These are phyloP conservation scores for Wallacemonas sp. DNA, from an alignment of 208 protist species.

Conservation along the genomic window DNA sequence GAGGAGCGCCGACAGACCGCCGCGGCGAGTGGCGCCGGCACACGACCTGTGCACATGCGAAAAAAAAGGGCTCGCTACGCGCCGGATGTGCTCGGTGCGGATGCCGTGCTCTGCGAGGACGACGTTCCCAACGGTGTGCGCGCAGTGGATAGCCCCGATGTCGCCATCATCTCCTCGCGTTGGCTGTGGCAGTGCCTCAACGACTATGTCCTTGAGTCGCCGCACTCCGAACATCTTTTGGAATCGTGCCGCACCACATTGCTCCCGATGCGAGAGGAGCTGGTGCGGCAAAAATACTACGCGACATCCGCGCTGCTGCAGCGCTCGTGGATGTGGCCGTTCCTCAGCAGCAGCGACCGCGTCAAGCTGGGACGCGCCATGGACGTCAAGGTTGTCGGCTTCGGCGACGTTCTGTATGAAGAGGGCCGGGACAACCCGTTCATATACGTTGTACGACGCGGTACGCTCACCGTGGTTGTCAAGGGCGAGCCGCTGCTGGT, in stretches of 20 bases:
- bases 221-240: slow-evolving; percentile 32
- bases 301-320: slow-evolving; percentile 68
- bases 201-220: slow-evolving; percentile 34
- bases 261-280: slow-evolving; percentile 54
- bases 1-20: slow-evolving; percentile 28
- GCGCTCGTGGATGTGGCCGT: slow-evolving; percentile 86
- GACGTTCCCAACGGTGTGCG: slow-evolving; percentile 37
- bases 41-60: slow-evolving; percentile 37
- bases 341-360: slow-evolving; percentile 67
- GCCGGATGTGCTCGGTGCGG: slow-evolving; percentile 58
- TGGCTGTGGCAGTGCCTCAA: slow-evolving; percentile 82
- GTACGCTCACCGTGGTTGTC: slow-evolving; percentile 55
- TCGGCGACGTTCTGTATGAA: slow-evolving; percentile 72
- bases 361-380: slow-evolving; percentile 73
- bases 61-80: slow-evolving; percentile 33
- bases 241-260: slow-evolving; percentile 49
- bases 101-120: slow-evolving; percentile 82
- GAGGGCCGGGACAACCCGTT: slow-evolving; percentile 66
- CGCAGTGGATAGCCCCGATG: slow-evolving; percentile 52
- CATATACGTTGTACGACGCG: slow-evolving; percentile 83
- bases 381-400: slow-evolving; percentile 61
- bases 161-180: slow-evolving; percentile 74
- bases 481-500: slow-evolving; percentile 63
- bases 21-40: background rate
- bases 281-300: slow-evolving; percentile 63